Base-by-base conservation (phyloP, 2,329 filamentous ascomycete genomes). In the Cladosporium oxysporum region DNA sequence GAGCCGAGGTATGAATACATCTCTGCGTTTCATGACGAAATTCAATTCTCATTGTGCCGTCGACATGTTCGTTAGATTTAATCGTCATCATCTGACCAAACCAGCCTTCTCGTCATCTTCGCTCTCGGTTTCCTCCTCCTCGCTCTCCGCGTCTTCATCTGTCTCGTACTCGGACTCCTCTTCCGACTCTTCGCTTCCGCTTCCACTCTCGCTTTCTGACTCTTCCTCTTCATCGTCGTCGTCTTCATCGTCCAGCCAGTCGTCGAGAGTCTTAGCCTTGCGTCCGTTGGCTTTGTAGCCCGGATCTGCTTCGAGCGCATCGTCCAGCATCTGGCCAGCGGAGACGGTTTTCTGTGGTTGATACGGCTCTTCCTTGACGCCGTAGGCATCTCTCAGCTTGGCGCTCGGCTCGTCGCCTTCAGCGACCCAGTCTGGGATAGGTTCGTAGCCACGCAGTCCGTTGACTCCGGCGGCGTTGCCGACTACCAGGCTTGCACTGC, bases 401-500 rank as follows among this genome's bases (percentile, higher is more conserved):
- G 89, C 82, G 76, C 96, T 90, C 0, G 95, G 95, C 76, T 98
- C 93, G 21, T 87, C 79, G 1, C 93, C 94, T 5, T 87, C 84
- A 70, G 86, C 82, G 0, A 98, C 93, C 95, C 95, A 98, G 28
- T 90, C 86, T 0, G 95, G 93, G 23, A 99, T 78, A 21, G 86
- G 77, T 71, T 91, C 88, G 72, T 97, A 97, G 3, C 93, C 94
- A 57, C 84, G 84, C 11, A 97, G 80, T 0, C 91, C 91, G 66
- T 91, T 88, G 11, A 91, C 79, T 3, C 90, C 91, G 6, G 87
- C 88, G 7, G 91, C 90, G 1, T 89, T 88, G 1, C 91, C 93
- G 12, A 98, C 82, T 0, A 97, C 90, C 0, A 98, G 85, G 18
- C 92, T 94, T 1, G 94, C 88, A 2, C 92, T 95, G 12, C 95